Base-by-base conservation (phyloP, 192 early-diverging fungal genomes). In the Entomortierella chlamydospora region DNA sequence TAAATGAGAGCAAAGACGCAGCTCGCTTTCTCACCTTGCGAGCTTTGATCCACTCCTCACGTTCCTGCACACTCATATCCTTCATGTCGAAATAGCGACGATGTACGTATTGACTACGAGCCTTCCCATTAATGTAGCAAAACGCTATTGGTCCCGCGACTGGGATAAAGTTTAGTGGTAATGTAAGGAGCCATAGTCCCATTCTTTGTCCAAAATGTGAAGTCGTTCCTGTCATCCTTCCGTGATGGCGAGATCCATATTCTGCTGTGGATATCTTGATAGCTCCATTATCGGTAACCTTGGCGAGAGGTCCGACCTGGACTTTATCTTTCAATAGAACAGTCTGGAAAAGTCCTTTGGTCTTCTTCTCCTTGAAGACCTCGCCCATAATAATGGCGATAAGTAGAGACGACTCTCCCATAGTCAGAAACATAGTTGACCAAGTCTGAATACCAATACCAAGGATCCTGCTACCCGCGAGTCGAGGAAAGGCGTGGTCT, bases 101-200 rank as follows among this genome's bases (percentile, higher is more conserved):
- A 29, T 86, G 85, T 11, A 74, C 74, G 52, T 79, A 68, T 10
- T 61, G 79, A 23, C 80, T 83, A 29, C 72, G 54, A 15, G 70
- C 77, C n/a, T 55, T 62, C 4, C 80, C 85, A 23, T 86, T 83
- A 43, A 86, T 68, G 26, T 76, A 72, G 18, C 83, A 50, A 57
- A 86, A 86, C 18, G 65, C 70, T 29, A 74, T 62, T 0, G 85
- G 81, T 12, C 85, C 85, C 26, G 63, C 51, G 17, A 82, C 59
- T 4, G 85, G 85, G 12, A 84, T 55, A 51, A 86, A 63, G 41
- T 76, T 83, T 30, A 86, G 61, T n/a, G 85, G 85, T 18, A 86
- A 31, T 13, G 80, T 80, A 3, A 82, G 26, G n/a, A 84, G n/a
- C 70, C 77, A 86, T 5, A 86, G 59, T 20, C 68, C 81, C 76